Conservation (phyloP, 345 rosid species). For the Capsella bursapastoris region DNA sequence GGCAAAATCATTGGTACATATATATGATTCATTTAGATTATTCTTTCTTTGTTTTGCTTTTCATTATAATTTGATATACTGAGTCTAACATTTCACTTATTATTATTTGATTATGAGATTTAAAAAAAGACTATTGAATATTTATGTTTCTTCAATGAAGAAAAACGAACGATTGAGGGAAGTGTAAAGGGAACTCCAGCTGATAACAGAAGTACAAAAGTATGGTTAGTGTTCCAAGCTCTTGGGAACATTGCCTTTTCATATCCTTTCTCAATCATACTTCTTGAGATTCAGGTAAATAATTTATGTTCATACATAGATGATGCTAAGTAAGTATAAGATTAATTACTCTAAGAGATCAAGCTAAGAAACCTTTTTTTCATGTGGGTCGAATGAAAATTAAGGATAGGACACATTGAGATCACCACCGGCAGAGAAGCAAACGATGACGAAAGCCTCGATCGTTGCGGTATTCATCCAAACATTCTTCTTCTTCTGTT, state of each 20-base stretch:
- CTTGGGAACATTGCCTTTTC: slow-evolving; percentile 87
- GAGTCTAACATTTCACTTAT: not conserved
- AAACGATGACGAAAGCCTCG: slow-evolving; percentile 86
- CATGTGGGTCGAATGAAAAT: slow-evolving; percentile 5
- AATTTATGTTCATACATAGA: not conserved
- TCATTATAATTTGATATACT: not conserved
- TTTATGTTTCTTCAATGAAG: slow-evolving; percentile 39
- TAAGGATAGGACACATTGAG: slow-evolving; percentile 62
- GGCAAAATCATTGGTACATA: slow-evolving; percentile 35
- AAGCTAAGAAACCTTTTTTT: too few species aligned
- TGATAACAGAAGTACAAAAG: slow-evolving; percentile 55
- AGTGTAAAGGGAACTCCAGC: slow-evolving; percentile 61
- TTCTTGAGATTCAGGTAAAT: slow-evolving; percentile 75
- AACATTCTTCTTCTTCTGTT: slow-evolving; percentile 66
- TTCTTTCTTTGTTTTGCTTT: not conserved
- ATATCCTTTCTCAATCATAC: slow-evolving; percentile 66
- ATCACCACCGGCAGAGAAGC: slow-evolving; percentile 77
- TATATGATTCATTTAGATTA: not conserved
- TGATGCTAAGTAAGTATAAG: slow-evolving; percentile 2
- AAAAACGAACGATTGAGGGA: slow-evolving; percentile 54
- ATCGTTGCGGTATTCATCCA: slow-evolving; percentile 51
- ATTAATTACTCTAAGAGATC: not conserved
- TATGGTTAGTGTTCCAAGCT: slow-evolving; percentile 78
- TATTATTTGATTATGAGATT: not conserved
- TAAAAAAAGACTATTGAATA: not conserved